Evolutionary conservation across 768 basidiomycete species (phyloP), one percentile per base, ranked within the genome.

Genomic region (Lanmaoa pseudosensibilis): DNA sequence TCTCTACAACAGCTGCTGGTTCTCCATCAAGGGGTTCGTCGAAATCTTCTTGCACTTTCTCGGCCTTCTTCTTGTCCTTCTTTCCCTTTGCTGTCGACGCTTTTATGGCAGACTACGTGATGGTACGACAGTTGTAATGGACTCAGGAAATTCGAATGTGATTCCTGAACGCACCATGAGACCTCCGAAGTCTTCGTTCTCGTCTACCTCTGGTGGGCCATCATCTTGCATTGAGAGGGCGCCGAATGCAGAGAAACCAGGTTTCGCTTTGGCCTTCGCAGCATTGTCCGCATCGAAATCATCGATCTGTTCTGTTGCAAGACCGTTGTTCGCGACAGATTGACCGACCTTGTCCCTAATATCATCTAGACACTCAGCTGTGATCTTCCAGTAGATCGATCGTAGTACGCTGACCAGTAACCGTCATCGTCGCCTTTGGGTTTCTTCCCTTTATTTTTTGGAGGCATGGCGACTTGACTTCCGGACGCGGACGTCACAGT

Each of bases 401-500:
- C 36, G 41, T 40, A 50, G 54, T 51, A 47, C 50, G 62, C 76
- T 57, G 58, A 92, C 93, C 93, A 96, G 75, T 82, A 90, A 45
- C 60, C 86, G 60, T 95, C 92, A 63, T 88, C 85, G 43, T 77
- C 78, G 65, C 85, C 88, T 77, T 94, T 94, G 32, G 80, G 84
- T 67, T 94, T 95, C 78, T 95, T 96, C 61, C 88, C 93, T 69
- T 92, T 92, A 69, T 78, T 81, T 70, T 87, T 87, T 30, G 86
- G 85, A 33, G 86, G 54, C 73, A 72, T 72, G 37, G 48, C 10
- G 58, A 47, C 45, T n/a, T 25, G 8, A 38, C 25, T 39, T 45
- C 49, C 27, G 12, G 34, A 40, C 34, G 19, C 32, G 23, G 16
- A 48, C 32, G 53, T 30, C 10, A 43, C 30, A 34, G 46, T 36